Conservation (phyloP, 1,284 basidiomycete genomes). For the Clitocybe nebularis region DNA sequence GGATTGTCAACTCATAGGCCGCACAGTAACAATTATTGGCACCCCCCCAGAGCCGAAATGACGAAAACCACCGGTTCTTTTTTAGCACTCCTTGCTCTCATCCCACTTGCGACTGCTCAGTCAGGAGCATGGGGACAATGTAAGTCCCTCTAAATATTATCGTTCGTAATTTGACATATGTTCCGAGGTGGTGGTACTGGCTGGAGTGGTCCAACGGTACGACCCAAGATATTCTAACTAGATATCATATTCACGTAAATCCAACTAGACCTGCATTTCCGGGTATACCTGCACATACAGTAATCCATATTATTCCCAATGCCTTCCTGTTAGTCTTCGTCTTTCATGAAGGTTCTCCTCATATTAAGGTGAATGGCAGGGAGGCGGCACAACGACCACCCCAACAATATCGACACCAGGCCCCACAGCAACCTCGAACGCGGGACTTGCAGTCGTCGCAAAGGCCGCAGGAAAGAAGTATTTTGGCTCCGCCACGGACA, state of each 20-base stretch:
- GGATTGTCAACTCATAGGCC: background rate
- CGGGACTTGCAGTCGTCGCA: slow-evolving; percentile 35
- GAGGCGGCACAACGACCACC: slow-evolving; percentile 9
- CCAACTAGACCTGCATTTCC: slow-evolving; percentile 21
- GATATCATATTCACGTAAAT: background rate
- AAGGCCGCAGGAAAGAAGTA: slow-evolving; percentile 50
- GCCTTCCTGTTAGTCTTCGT: slow-evolving; percentile 19
- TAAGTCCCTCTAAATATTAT: slow-evolving; percentile 16
- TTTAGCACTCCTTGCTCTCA: slow-evolving; percentile 18
- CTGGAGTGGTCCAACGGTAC: slow-evolving; percentile 27
- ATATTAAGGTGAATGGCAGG: background rate
- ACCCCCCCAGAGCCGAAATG: slow-evolving; percentile 1
- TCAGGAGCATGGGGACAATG: slow-evolving; percentile 31
- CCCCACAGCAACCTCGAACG: slow-evolving; percentile 22
- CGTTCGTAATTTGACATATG: too few species aligned
- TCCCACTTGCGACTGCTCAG: slow-evolving; percentile 26
- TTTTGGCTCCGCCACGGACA: slow-evolving; percentile 61
- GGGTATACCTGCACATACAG: slow-evolving; percentile 25
- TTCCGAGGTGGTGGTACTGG: slow-evolving; percentile 25
- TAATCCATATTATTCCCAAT: slow-evolving; percentile 32
- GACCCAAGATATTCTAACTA: background rate
- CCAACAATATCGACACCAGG: slow-evolving; percentile 13
- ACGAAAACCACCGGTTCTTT: slow-evolving; percentile 11
- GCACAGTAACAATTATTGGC: too few species aligned
- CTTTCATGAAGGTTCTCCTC: slow-evolving; percentile 1